These are phyloP conservation scores for Spergularia marina DNA, from an alignment of 148 eudicot genomes.

Conservation along the genomic window DNA sequence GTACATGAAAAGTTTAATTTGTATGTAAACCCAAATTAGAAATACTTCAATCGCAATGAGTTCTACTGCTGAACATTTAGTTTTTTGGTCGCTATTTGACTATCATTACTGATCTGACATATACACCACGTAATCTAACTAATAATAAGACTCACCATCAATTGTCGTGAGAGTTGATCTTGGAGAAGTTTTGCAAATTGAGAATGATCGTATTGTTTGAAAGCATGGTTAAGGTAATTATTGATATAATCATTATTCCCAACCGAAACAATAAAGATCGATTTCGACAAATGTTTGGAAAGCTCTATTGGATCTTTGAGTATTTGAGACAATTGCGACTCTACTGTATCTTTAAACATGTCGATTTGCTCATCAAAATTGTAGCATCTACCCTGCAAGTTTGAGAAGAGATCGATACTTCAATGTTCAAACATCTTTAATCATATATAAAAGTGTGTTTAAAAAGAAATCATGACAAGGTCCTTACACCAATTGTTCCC, in stretches of 20 bases:
- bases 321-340: constrained; percentile 16
- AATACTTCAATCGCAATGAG: no score
- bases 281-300: constrained; percentile 35
- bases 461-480: neutral
- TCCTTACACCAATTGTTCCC: constrained; percentile 33
- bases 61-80: no score
- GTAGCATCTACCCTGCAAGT: constrained; percentile 53
- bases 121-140: no score
- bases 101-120: no score
- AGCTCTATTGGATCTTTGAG: constrained; percentile 4
- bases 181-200: constrained; percentile 40
- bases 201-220: constrained; percentile 24
- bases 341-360: constrained; percentile 35
- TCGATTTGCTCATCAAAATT: constrained; percentile 45
- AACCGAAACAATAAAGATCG: constrained; percentile 34
- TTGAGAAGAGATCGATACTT: no score
- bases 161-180: constrained; percentile 27
- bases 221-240: constrained; percentile 31
- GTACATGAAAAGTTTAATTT: neutral
- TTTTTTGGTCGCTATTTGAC: no score
- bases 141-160: constrained; percentile 27
- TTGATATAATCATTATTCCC: constrained; percentile 51
- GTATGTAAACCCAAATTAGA: no score
- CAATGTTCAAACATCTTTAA: no score
- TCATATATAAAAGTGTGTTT: no score